Evolutionary conservation across 768 basidiomycete genomes (phyloP).

Genomic region (Mycena crocata): DNA sequence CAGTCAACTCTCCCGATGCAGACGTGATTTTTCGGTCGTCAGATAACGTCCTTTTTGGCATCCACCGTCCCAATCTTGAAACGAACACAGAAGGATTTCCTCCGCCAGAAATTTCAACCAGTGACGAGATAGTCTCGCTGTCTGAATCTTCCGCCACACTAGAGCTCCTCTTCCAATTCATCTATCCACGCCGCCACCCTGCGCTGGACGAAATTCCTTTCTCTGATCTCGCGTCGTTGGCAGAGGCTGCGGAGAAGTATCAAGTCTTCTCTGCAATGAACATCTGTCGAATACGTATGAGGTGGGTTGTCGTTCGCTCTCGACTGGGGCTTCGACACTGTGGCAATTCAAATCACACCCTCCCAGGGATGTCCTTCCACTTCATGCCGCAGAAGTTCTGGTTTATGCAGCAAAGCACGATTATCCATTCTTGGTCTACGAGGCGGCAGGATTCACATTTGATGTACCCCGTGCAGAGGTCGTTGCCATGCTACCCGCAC

Average conservation of each 20-base stretch:
- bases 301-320: constrained; percentile 29
- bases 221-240: constrained; percentile 31
- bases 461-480: constrained; percentile 33
- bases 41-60: constrained; percentile 36
- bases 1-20: constrained; percentile 35
- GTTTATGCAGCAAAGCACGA: constrained; percentile 42
- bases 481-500: constrained; percentile 33
- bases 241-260: constrained; percentile 49
- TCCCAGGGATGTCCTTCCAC: constrained; percentile 8
- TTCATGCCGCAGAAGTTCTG: constrained; percentile 38
- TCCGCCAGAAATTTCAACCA: constrained; percentile 33
- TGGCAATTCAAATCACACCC: not conserved
- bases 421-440: constrained; percentile 36
- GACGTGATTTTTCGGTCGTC: constrained; percentile 39
- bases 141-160: constrained; percentile 38
- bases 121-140: constrained; percentile 36
- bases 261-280: constrained; percentile 43
- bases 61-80: constrained; percentile 40
- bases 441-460: constrained; percentile 35
- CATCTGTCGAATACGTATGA: constrained; percentile 42
- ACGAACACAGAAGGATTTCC: constrained; percentile 39
- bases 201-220: constrained; percentile 34
- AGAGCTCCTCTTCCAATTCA: constrained; percentile 42
- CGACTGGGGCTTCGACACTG: too few species aligned
- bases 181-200: constrained; percentile 40